Base-by-base conservation (phyloP, 2,329 filamentous ascomycete genomes). In the Lachnellula arida region DNA sequence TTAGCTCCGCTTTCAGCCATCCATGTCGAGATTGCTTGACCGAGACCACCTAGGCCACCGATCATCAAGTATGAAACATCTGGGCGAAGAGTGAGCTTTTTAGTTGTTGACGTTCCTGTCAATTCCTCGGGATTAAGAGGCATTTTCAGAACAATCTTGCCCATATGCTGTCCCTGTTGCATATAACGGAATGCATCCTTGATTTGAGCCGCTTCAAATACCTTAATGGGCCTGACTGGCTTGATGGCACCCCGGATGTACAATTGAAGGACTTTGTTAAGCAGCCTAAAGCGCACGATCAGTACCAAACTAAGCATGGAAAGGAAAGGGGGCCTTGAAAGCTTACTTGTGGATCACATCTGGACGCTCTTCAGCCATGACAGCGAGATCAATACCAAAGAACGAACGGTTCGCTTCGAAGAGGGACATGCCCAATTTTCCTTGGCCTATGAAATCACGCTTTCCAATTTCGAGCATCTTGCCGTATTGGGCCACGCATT, bases 11-110 rank as follows among this genome's bases (percentile, higher is more conserved):
- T 64, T 0, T 65, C 63, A 2, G 65, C 68, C 67, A 77, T 68
- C 70, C 70, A 73, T 9, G 47, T 56, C 5, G 71, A 66, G 22
- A 76, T 69, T 35, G 63, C 64, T 46, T 67, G 63, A n/a, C 75
- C 75, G 0, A 77, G 60, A 37, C 73, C 75, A 40, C 75, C 73
- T 1, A 74, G 65, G 8, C 75, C 75, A 50, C 75, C 75, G 39
- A 69, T 68, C 22, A 76, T 55, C 2, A 75, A 60, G 53, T 75
- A 76, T 5, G 67, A 62, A 6, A 19, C 14, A 64, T 68, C 5
- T 32, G 42, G 32, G 23, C 46, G 25, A 40, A 28, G 12, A 47
- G 39, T 15, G 23, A 19, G 22, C 14, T 19, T 1, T 2, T 47
- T 47, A 15, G 23, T 3, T 3, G 22, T 28, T 14, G 44, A 47